phyloP scores from a whole-genome alignment of 768 basidiomycete species.

The Mycena olivaceomarginata region DNA sequence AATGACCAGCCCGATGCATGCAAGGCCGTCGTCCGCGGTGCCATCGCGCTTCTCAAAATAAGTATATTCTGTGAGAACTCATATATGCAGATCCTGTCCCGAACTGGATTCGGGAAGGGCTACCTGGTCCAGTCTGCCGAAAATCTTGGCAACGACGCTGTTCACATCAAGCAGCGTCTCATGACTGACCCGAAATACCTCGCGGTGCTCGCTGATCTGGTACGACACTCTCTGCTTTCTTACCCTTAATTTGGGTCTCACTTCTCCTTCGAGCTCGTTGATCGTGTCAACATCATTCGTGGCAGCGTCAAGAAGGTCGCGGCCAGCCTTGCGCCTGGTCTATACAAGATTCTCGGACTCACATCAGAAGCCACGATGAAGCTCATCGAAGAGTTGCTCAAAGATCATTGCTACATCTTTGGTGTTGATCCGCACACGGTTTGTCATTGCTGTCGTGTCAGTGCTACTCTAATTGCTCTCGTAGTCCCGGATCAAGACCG shows the following conservation, averaged over 20 bases:
- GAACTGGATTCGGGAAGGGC: slow-evolving; percentile 2
- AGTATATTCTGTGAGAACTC: neutral
- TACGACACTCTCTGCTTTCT: neutral
- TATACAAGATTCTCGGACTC: neutral
- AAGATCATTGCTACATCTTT: neutral
- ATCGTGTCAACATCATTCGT: slow-evolving; percentile 23
- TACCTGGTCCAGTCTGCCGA: neutral
- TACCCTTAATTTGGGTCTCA: neutral
- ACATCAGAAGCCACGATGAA: neutral
- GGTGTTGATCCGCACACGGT: neutral
- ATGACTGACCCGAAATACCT: neutral
- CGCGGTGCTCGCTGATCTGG: neutral
- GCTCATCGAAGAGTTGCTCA: neutral
- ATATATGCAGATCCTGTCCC: slow-evolving; percentile 7
- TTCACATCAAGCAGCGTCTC: slow-evolving; percentile 10
- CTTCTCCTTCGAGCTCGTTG: neutral
- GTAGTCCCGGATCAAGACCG: neutral
- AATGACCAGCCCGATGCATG: neutral
- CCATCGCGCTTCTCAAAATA: neutral
- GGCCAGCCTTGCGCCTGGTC: neutral
- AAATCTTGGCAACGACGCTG: neutral
- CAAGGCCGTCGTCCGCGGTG: slow-evolving; percentile 12
- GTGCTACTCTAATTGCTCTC: neutral
- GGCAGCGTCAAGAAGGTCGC: slow-evolving; percentile 14
- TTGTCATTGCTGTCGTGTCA: neutral